A percentile compares a stretch with the other conserved stretches of the same genome.
These are phyloP conservation scores for Xerocomus brunneocitrinus DNA, from an alignment of 768 basidiomycete genomes.

Conservation along the genomic window DNA sequence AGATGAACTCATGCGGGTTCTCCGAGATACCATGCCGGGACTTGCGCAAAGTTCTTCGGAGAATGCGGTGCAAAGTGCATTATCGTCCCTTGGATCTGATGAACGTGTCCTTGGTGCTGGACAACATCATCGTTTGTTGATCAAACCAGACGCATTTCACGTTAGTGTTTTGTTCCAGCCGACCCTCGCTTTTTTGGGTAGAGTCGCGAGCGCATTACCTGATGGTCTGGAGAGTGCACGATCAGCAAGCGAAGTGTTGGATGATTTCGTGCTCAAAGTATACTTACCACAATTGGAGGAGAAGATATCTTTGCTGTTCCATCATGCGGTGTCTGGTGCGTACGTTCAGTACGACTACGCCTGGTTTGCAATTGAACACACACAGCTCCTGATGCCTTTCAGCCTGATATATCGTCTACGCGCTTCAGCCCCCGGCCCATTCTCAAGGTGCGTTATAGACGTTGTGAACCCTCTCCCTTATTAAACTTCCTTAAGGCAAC, in stretches of 20 bases:
- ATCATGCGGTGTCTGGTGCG: conserved; percentile 75
- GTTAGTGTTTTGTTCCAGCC: conserved; percentile 94
- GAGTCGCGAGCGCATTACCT: conserved; percentile 68
- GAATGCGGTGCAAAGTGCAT: conserved; percentile 53
- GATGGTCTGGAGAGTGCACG: conserved; percentile 61
- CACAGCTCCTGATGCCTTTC: conserved; percentile 80
- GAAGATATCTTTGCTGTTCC: conserved; percentile 83
- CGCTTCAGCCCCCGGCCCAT: conserved; percentile 69
- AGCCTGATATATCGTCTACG: conserved; percentile 66
- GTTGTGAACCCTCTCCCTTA: background rate
- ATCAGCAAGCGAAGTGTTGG: conserved; percentile 69
- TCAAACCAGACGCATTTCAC: conserved; percentile 91
- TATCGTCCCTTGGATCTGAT: conserved; percentile 61
- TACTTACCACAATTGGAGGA: conserved; percentile 96
- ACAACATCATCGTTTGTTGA: conserved; percentile 79
- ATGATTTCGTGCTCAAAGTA: conserved; percentile 89
- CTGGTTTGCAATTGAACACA: conserved; percentile 2
- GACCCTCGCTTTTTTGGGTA: conserved; percentile 77
- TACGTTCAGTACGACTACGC: background rate
- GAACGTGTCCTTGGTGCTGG: conserved; percentile 69
- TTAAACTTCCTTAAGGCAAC: conserved; percentile 53
- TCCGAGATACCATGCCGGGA: conserved; percentile 92
- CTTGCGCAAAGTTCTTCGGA: conserved; percentile 71
- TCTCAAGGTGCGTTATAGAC: conserved; percentile 52
- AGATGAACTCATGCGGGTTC: conserved; percentile 74